phyloP scores from a whole-genome alignment of 1,284 basidiomycete species.

The Takashimella tepidaria region DNA sequence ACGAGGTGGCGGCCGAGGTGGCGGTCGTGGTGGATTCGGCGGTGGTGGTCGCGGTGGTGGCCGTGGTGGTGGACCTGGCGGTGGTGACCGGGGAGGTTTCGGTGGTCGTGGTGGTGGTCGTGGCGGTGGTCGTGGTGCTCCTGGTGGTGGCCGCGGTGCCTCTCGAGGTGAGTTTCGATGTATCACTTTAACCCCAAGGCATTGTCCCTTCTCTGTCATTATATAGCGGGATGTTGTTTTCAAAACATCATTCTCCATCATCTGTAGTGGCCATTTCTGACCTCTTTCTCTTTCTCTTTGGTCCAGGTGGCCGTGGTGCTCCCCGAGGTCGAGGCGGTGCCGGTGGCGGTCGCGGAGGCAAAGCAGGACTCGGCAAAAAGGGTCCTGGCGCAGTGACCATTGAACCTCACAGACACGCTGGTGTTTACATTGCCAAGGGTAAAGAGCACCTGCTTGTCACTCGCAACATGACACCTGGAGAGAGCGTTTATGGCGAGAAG shows the following conservation, averaged over 20 bases:
- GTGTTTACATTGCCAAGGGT: slow-evolving; percentile 83
- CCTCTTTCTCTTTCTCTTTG: slow-evolving; percentile 20
- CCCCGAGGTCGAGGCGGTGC: slow-evolving; percentile 51
- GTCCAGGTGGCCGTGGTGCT: slow-evolving; percentile 34
- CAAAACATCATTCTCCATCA: too few relatives aligned
- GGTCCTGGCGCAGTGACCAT: slow-evolving; percentile 83
- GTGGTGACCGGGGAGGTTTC: slow-evolving; percentile 34
- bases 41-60: slow-evolving; percentile 46
- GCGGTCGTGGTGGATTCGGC: slow-evolving; percentile 47
- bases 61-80: slow-evolving; percentile 43
- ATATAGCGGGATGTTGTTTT: too few relatives aligned
- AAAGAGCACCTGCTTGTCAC: slow-evolving; percentile 98
- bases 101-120: slow-evolving; percentile 31
- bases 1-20: slow-evolving; percentile 43
- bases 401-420: slow-evolving; percentile 91
- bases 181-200: too few relatives aligned
- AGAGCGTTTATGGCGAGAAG: slow-evolving; percentile 98
- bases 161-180: slow-evolving; percentile 22
- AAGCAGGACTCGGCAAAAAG: slow-evolving; percentile 55
- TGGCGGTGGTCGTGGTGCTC: slow-evolving; percentile 25
- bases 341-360: slow-evolving; percentile 50
- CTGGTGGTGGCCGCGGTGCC: slow-evolving; percentile 29
- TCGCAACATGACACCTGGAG: slow-evolving; percentile 94
- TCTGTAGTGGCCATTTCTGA: background rate
- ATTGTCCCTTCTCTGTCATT: too few relatives aligned